Evolutionary conservation across 1,139 yeast genomes (phyloP), one percentile per base, ranked within the genome.

Genomic region (Williopsis jadinii): DNA sequence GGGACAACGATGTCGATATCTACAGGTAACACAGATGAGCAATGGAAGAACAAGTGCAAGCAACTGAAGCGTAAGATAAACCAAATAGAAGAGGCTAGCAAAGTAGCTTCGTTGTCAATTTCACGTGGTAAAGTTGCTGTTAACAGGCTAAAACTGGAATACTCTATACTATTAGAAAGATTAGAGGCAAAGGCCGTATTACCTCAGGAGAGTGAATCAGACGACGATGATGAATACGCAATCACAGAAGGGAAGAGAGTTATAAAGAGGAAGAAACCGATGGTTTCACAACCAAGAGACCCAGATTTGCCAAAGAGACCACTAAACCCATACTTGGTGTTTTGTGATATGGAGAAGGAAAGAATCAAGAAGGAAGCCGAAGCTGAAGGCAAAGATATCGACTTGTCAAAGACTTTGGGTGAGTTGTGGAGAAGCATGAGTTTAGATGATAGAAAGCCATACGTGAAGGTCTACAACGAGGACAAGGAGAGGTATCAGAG

Each of bases 281-380:
- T 66, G 46, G 42, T 51, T 48, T 35, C 45, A 5, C 46, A 41
- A 26, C 36, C 33, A 11, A 74, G 88, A 54, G 95, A 85, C 59
- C 95, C 95, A 3, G 81, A 79, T 51, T 73, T 83, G 55, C 96
- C 97, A 12, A 85, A 85, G 54, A 72, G 95, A 53, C 95, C 96
- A 12, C 84, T 95, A 6, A 88, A 88, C 61, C 95, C 96, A 9
- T 87, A 88, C 56, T 68, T 87, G 48, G 75, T 86, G 44, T 50
- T 84, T 58, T 88, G 97, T 64, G 97, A 88, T 47, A 66, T 77
- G 65, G 94, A 86, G 56, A 84, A 86, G 61, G 95, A 85, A 41
- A 70, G 75, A 41, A 74, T 86, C 37, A 78, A 76, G 50, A 71
- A 70, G 41, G 77, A 80, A 46, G 64, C 73, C 44, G 78, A 71